Evolutionary conservation across 169 alveolate species (phyloP).

Genomic region (Eimeria acervulina): DNA sequence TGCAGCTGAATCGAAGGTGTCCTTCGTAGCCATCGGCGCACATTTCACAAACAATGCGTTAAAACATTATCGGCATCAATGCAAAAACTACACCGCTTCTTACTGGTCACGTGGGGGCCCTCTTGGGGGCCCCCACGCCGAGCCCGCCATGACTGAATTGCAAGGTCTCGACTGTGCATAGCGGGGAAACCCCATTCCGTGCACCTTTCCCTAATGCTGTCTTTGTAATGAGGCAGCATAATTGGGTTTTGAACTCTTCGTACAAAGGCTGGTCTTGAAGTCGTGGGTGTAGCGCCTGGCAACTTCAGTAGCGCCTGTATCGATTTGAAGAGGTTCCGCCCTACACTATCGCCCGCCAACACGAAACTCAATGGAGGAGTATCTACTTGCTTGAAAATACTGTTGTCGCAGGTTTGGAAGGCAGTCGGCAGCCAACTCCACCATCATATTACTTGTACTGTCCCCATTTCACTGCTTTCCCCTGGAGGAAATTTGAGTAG

Average conservation of each 20-base stretch:
- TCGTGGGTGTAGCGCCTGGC: background rate
- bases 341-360: background rate
- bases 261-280: background rate
- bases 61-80: background rate
- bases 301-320: background rate
- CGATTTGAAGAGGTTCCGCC: background rate
- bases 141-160: background rate
- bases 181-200: background rate
- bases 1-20: background rate
- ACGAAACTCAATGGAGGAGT: background rate
- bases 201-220: background rate
- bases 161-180: background rate
- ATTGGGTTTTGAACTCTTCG: background rate
- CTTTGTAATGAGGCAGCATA: background rate
- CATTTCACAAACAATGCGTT: background rate
- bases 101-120: background rate
- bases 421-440: too few relatives aligned
- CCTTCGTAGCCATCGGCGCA: background rate
- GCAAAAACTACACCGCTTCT: background rate
- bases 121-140: background rate
- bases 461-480: background rate
- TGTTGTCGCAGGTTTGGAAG: background rate
- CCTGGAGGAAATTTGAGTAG: background rate
- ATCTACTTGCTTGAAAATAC: background rate
- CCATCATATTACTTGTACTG: too few relatives aligned